Evolutionary conservation across 2,329 filamentous ascomycete species (phyloP), one percentile per base, ranked within the genome.

Genomic region (Cordyceps militaris): DNA sequence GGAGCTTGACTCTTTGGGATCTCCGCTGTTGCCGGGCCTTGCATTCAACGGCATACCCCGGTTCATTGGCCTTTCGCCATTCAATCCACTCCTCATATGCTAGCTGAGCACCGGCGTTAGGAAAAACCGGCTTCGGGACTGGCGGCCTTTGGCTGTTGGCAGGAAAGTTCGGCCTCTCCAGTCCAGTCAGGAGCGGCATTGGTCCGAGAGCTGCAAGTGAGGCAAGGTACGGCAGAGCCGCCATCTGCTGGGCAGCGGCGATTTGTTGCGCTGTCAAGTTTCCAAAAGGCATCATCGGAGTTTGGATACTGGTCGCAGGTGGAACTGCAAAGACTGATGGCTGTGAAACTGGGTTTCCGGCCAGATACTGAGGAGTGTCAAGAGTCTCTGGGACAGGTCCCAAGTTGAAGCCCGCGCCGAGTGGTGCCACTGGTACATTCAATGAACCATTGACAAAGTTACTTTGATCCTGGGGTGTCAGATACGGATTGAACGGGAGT

Each of bases 71-170:
- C 61, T 79, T 79, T 57, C 75, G 73, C 72, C 73, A 77, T 64
- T 79, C 76, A 34, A 79, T 73, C 61, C 72, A 79, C 36, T 70
- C 73, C 65, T 79, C 76, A 63, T 79, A 79, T 59, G 70, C 68
- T 59, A 76, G 74, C 64, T 79, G 77, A 26, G 70, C 70, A 46
- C 64, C 58, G 13, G 76, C 65, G 59, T 78, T 66, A 47, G 74
- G 75, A 30, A 66, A 63, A 4, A 69, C 69, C 10, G 76, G 76
- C 62, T 79, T 79, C 4, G 66, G 68, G 40, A 70, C 71, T 11
- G 66, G 67, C 6, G 54, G 55, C 21, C 47, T 38, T 28, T 40
- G 30, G 6, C 14, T 26, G 21, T 43, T 42, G 38, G 24, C 14
- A 19, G 32, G 3, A 19, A 26, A n/a, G 9, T 19, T 38, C 7